Percentiles rank a stretch among this genome's conserved stretches.
Evolutionary conservation across 257 asterid species (phyloP).

Genomic region (Voacanga thouarsii): DNA sequence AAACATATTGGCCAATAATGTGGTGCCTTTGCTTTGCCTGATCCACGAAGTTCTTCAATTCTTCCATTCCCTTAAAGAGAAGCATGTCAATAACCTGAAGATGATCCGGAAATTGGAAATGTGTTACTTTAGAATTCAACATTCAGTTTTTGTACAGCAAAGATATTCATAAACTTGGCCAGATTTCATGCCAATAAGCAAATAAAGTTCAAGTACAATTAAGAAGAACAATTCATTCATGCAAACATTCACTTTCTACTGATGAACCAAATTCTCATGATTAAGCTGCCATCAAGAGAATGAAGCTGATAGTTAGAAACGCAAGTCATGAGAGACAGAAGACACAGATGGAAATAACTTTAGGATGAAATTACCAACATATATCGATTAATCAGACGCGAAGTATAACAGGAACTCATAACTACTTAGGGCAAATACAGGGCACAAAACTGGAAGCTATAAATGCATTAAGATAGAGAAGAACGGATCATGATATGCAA

Average conservation of each 20-base stretch:
- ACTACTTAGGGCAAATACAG: not conserved
- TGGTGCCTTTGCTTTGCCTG: conserved; percentile 96
- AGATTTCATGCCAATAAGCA: not conserved
- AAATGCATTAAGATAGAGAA: not conserved
- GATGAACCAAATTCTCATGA: not conserved
- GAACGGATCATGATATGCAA: not conserved
- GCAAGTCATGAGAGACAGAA: not conserved
- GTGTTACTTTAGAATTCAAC: not conserved
- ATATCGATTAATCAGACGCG: not conserved
- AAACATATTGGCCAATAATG: conserved; percentile 74
- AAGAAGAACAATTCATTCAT: not conserved
- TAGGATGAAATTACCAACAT: not conserved
- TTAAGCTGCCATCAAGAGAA: not conserved
- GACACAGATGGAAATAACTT: not conserved
- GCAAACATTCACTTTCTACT: not conserved
- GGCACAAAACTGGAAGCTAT: not conserved
- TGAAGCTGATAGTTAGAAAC: not conserved
- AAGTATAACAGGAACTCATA: not conserved
- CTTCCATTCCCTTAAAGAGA: conserved; percentile 85
- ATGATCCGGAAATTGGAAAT: not conserved
- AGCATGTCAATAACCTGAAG: conserved; percentile 84
- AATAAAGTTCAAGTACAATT: not conserved
- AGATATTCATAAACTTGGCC: not conserved
- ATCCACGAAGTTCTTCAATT: conserved; percentile 68
- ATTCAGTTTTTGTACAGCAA: not conserved